Conservation (phyloP, 2,329 filamentous ascomycete genomes). For the Chrysosporium keratinophilum region DNA sequence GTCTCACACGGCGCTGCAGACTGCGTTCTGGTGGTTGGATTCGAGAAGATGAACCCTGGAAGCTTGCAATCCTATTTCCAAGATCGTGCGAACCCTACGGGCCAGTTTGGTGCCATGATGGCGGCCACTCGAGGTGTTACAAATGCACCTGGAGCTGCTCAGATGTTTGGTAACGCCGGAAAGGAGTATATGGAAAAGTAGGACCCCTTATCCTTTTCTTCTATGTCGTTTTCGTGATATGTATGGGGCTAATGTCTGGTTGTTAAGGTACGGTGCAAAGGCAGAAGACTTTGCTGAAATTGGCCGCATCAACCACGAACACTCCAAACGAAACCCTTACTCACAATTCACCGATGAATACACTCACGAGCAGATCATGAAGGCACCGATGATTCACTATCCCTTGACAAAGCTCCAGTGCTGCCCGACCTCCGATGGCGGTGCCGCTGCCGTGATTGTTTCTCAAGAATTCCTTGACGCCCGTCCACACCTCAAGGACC, state of each 20-base stretch:
- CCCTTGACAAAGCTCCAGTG: conserved; percentile 97
- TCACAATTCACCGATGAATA: conserved; percentile 96
- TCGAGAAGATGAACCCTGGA: conserved; percentile 98
- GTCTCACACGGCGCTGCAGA: conserved; percentile 72
- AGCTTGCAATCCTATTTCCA: conserved; percentile 73
- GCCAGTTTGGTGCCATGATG: conserved; percentile 68
- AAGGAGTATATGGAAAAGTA: conserved; percentile 90
- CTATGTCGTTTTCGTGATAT: neutral
- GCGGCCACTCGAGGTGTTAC: conserved; percentile 67
- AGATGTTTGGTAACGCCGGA: conserved; percentile 93
- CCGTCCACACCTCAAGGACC: conserved; percentile 66
- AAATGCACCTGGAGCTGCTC: conserved; percentile 74
- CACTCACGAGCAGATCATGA: conserved; percentile 68
- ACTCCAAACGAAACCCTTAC: conserved; percentile 88
- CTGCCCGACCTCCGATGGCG: conserved; percentile 90
- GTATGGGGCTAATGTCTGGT: conserved; percentile 4
- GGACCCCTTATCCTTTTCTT: conserved; percentile 23
- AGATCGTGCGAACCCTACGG: conserved; percentile 70
- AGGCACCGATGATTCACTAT: conserved; percentile 65
- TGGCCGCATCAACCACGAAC: conserved; percentile 80
- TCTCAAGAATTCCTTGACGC: conserved; percentile 81
- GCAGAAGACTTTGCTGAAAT: conserved; percentile 89
- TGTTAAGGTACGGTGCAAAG: conserved; percentile 64
- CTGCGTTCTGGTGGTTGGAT: conserved; percentile 83
- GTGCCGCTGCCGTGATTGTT: conserved; percentile 77